Base-by-base conservation (phyloP, 257 asterid genomes). In the Nicotiana attenuata region DNA sequence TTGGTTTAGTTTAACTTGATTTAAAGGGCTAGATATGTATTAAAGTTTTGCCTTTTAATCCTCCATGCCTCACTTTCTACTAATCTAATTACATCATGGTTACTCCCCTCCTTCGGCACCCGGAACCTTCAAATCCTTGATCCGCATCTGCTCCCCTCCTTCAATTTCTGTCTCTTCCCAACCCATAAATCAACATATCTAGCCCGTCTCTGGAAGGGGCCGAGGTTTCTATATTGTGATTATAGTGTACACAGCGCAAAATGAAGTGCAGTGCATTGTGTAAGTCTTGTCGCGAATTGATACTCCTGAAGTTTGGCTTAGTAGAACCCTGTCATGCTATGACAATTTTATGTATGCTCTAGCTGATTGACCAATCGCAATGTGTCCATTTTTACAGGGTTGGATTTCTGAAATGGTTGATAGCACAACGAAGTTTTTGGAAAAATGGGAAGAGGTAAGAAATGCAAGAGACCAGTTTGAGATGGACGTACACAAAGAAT, bases 371-470 rank as follows among this genome's bases (percentile, higher is more conserved):
- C 20, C 78, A 22, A 45, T 71, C 24, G 35, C 14, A 60, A 45
- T 45, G 60, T 45, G 59, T 71, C 59, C n/a, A 3, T 71, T 45
- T 45, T 71, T 57, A 20, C 85, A 91, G 93, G 91, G 83, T 63
- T 92, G 95, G 97, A 78, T 91, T 65, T 93, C 95, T 20, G 93
- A 91, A 31, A 92, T 92, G 35, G 89, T 83, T 28, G 87, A 84
- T 69, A 91, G 90, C 41, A 89, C 86, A 38, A 78, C 77, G 53
- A 87, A 86, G 22, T 80, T 82, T 83, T 63, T 92, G 67, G 69
- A 35, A 77, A 89, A 86, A 85, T 92, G 93, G 97, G 92, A 89
- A 77, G 91, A 79, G 65, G 75, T 68, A 77, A 81, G 84, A 85
- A 85, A 64, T 66, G 93, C 76, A 47, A 84, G 82, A 81, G 82